Conservation (phyloP, 441 rosid genomes). For the Corymbia calophylla region DNA sequence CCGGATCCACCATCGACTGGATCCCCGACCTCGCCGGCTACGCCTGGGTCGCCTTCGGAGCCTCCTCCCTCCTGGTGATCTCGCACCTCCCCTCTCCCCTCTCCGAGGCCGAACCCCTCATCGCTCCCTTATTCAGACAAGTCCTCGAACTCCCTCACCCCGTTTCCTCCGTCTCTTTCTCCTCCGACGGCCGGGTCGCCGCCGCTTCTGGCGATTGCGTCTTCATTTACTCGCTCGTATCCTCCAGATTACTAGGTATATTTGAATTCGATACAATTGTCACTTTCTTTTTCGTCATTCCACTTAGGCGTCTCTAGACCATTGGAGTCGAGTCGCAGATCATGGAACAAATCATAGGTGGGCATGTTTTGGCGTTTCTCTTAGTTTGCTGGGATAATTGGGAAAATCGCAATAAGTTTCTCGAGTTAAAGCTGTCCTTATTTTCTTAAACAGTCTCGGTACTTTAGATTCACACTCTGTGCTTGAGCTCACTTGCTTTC, state of each 20-base stretch:
- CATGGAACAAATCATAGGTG: not conserved
- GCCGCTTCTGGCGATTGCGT: conserved; percentile 60
- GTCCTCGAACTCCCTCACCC: conserved; percentile 60
- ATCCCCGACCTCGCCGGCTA: conserved; percentile 76
- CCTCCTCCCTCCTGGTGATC: conserved; percentile 81
- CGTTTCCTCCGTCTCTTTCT: conserved; percentile 73
- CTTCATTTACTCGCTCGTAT: conserved; percentile 41
- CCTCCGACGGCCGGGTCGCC: conserved; percentile 80
- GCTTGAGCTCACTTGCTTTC: not conserved
- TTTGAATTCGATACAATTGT: not conserved
- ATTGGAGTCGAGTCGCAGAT: not conserved
- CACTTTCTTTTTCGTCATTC: not conserved
- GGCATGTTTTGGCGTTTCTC: not conserved
- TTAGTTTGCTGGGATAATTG: conserved; percentile 6
- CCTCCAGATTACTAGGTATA: conserved; percentile 10
- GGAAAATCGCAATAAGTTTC: not conserved
- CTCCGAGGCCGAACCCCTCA: conserved; percentile 41
- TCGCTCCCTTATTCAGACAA: conserved; percentile 77
- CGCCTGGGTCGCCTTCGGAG: conserved; percentile 96
- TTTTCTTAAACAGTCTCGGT: not conserved
- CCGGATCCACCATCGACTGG: conserved; percentile 72
- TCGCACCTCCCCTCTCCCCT: conserved; percentile 91
- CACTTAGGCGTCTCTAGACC: not conserved
- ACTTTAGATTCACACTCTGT: not conserved
- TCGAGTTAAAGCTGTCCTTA: not conserved